Conservation (phyloP, 1,284 basidiomycete genomes). For the Mixia osmundae region DNA sequence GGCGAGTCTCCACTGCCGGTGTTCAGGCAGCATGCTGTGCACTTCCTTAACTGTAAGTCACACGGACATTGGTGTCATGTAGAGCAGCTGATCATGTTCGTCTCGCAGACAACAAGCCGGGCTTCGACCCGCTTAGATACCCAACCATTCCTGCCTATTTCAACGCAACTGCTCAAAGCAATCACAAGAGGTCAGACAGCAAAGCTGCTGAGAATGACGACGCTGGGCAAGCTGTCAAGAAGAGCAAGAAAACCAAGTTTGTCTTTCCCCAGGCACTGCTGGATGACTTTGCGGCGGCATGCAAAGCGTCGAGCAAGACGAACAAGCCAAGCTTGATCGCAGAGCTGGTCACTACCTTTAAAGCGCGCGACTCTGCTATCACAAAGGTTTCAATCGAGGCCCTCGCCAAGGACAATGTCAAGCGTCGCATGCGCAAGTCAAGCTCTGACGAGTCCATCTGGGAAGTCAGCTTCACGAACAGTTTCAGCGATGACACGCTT, state of each 20-base stretch:
- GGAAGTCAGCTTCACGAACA: too few species aligned
- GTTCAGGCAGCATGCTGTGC: too few species aligned
- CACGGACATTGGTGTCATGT: too few species aligned
- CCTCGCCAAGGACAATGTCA: conserved; percentile 5
- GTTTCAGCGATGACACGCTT: too few species aligned
- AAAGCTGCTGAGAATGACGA: conserved; percentile 1
- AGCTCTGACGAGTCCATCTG: conserved; percentile 1
- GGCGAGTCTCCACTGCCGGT: too few species aligned
- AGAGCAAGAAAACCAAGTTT: conserved; percentile 3
- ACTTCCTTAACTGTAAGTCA: too few species aligned
- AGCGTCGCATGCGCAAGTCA: conserved; percentile 5
- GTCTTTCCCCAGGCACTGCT: neutral
- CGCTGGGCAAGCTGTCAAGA: conserved; percentile 1
- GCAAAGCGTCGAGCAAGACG: conserved; percentile 3
- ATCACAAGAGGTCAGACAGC: too few species aligned
- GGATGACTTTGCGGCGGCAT: neutral
- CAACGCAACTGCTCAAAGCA: too few species aligned
- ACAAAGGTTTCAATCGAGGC: conserved; percentile 7
- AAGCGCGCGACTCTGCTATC: conserved; percentile 2
- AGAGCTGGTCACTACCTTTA: conserved; percentile 4
- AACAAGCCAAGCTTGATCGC: conserved; percentile 4
- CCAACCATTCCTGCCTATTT: too few species aligned
- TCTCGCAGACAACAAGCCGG: too few species aligned
- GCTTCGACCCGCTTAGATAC: too few species aligned
- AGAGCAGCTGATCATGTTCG: too few species aligned